These are phyloP conservation scores for Danielia reshetovae DNA, from an alignment of 805 yeast species.

Conservation along the genomic window DNA sequence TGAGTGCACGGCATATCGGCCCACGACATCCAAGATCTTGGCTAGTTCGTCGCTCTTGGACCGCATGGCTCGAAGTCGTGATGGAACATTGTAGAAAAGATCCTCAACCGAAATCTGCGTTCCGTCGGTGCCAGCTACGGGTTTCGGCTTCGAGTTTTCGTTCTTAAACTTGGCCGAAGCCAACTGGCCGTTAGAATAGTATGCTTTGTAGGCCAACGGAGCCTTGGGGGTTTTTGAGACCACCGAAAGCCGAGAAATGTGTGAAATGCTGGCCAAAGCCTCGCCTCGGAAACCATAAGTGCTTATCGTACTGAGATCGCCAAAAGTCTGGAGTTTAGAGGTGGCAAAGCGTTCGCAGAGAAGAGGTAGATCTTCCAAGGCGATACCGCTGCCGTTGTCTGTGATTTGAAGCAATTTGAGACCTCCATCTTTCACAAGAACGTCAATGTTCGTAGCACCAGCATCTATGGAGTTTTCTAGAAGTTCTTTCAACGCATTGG, in stretches of 20 bases:
- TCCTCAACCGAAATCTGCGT: slow-evolving; percentile 86
- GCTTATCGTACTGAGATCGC: slow-evolving; percentile 64
- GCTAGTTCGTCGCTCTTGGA: slow-evolving; percentile 71
- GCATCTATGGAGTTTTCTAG: slow-evolving; percentile 94
- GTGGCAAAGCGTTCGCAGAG: slow-evolving; percentile 94
- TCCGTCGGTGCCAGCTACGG: slow-evolving; percentile 84
- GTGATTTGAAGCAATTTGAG: slow-evolving; percentile 78
- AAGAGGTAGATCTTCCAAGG: slow-evolving; percentile 64
- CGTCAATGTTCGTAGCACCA: slow-evolving; percentile 64
- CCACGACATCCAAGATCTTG: slow-evolving; percentile 76
- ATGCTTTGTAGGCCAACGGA: slow-evolving; percentile 66
- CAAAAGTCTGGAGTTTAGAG: slow-evolving; percentile 70
- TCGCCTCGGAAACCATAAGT: slow-evolving; percentile 97
- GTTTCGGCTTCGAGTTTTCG: slow-evolving; percentile 47
- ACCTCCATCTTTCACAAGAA: slow-evolving; percentile 89
- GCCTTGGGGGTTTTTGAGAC: slow-evolving; percentile 63
- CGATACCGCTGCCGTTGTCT: slow-evolving; percentile 86
- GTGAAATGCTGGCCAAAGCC: slow-evolving; percentile 92
- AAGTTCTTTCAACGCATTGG: slow-evolving; percentile 90
- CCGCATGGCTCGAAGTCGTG: slow-evolving; percentile 64
- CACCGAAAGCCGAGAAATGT: slow-evolving; percentile 77
- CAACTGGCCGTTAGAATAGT: slow-evolving; percentile 65
- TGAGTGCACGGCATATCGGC: slow-evolving; percentile 77
- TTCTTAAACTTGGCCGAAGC: slow-evolving; percentile 38
- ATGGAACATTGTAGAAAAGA: slow-evolving; percentile 81